Percentiles rank a stretch among this genome's conserved stretches.
phyloP scores from a whole-genome alignment of 768 basidiomycete genomes.

The Auricularia sp. region DNA sequence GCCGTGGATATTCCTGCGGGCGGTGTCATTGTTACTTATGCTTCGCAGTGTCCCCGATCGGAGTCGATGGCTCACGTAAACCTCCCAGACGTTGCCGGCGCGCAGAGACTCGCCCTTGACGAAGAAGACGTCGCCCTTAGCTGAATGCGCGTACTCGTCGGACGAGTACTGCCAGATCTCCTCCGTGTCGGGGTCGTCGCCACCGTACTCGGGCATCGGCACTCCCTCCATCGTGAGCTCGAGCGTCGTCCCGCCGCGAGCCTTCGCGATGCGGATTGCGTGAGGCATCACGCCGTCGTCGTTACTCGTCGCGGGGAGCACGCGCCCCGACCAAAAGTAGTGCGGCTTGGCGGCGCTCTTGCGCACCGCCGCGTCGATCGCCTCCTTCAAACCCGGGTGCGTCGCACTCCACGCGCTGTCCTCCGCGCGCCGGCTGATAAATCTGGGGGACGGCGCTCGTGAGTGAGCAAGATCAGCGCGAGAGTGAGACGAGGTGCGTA shows the following conservation, averaged over 20 bases:
- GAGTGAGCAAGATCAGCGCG: background rate
- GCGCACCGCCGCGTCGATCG: background rate
- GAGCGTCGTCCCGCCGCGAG: background rate
- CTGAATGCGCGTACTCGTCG: background rate
- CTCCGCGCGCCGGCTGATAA: background rate
- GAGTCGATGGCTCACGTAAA: background rate
- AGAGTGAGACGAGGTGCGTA: background rate
- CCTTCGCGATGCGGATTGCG: background rate
- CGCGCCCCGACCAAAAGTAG: conserved; percentile 1
- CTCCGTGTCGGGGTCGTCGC: background rate
- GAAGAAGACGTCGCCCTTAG: background rate
- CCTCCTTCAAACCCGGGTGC: background rate
- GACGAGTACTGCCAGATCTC: conserved; percentile 3
- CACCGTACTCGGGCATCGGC: background rate
- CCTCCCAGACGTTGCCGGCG: background rate
- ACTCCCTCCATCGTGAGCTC: background rate
- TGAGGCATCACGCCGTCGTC: background rate
- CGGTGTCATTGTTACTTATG: background rate
- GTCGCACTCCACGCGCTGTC: background rate
- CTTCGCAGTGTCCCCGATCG: no score
- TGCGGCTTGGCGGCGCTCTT: background rate
- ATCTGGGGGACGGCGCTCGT: background rate
- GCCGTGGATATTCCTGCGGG: background rate
- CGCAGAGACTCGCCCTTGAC: conserved; percentile 1
- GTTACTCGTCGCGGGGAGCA: background rate